Percentiles rank a stretch among this genome's conserved stretches.
phyloP scores from a whole-genome alignment of 2,329 filamentous ascomycete species.

The Trichoderma arundinaceum region DNA sequence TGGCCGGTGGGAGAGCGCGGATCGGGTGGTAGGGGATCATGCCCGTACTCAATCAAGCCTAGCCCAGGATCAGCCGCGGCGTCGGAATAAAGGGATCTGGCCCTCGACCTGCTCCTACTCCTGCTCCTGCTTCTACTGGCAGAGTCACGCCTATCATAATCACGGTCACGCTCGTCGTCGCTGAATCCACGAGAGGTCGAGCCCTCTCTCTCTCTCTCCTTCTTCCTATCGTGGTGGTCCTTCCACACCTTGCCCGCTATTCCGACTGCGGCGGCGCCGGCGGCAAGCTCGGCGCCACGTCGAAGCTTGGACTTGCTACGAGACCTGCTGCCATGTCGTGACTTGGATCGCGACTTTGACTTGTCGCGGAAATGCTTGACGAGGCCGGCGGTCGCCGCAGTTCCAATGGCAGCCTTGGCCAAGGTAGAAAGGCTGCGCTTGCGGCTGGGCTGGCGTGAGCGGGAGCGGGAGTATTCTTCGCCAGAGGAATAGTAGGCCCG shows the following conservation, averaged over 20 bases:
- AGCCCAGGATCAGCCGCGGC: conserved; percentile 67
- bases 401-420: conserved; percentile 64
- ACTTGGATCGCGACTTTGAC: conserved; percentile 49
- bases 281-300: conserved; percentile 65
- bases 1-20: conserved; percentile 45
- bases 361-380: conserved; percentile 63
- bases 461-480: conserved; percentile 50
- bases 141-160: conserved; percentile 45
- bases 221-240: conserved; percentile 65
- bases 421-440: conserved; percentile 54
- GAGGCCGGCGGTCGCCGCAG: conserved; percentile 62
- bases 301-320: conserved; percentile 56
- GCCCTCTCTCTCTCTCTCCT: conserved; percentile 39
- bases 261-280: conserved; percentile 64
- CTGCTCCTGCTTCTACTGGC: conserved; percentile 42
- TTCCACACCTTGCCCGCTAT: conserved; percentile 67
- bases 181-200: conserved; percentile 42
- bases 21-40: conserved; percentile 58
- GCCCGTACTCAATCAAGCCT: conserved; percentile 72
- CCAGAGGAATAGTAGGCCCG: conserved; percentile 52
- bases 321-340: conserved; percentile 42
- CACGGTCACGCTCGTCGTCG: conserved; percentile 47
- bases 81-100: conserved; percentile 57
- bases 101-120: conserved; percentile 58
- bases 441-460: conserved; percentile 51